Conservation (phyloP, 108 stramenopile genomes). For the Discostella stelligeroides region DNA sequence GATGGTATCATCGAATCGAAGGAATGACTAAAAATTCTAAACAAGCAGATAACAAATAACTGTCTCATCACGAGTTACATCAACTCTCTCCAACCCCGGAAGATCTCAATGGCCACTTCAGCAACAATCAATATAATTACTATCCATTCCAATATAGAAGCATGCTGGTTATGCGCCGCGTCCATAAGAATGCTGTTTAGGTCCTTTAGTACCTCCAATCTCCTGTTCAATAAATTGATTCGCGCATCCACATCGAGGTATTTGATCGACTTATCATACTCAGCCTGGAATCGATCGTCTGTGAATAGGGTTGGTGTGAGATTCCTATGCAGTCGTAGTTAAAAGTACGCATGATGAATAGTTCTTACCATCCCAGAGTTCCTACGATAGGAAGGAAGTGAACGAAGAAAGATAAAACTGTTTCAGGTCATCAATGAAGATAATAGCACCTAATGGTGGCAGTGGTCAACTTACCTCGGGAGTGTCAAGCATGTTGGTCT, state of each 20-base stretch:
- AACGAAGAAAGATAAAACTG: no score
- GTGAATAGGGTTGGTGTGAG: background rate
- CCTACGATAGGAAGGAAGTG: no score
- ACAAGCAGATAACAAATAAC: no score
- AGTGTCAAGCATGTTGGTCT: conserved; percentile 48
- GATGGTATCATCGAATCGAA: no score
- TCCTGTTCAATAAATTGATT: conserved; percentile 35
- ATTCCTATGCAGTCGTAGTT: background rate
- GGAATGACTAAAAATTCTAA: no score
- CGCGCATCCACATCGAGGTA: conserved; percentile 47
- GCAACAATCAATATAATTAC: conserved; percentile 48
- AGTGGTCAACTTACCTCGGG: conserved; percentile 23
- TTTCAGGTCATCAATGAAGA: no score
- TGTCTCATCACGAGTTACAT: no score
- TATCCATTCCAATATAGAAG: conserved; percentile 49
- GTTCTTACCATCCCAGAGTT: conserved; percentile 55
- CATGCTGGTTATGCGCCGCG: conserved; percentile 50
- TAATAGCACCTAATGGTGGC: no score
- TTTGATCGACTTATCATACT: conserved; percentile 43
- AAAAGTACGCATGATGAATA: background rate
- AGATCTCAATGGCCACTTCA: conserved; percentile 31
- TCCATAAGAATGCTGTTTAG: conserved; percentile 54
- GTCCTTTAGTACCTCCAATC: conserved; percentile 47
- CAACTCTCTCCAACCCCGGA: conserved; percentile 18
- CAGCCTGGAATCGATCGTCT: conserved; percentile 55